Percentiles rank a stretch among this genome's conserved stretches.
These are phyloP conservation scores for Colletotrichum abscissum DNA, from an alignment of 2,329 filamentous ascomycete species.

Conservation along the genomic window DNA sequence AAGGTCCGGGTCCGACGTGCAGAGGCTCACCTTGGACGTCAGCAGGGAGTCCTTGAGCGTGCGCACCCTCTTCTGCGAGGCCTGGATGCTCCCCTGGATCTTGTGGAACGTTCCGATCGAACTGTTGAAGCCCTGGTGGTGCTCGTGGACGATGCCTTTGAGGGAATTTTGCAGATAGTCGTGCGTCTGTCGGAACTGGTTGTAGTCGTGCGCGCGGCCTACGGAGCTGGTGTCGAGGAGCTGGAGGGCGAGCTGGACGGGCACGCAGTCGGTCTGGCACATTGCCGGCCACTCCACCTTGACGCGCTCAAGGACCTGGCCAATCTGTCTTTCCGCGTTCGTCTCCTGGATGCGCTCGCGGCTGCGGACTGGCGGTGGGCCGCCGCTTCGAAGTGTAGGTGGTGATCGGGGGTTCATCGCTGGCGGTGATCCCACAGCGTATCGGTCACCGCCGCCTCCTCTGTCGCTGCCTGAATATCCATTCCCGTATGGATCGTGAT, in stretches of 20 bases:
- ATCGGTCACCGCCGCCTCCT: conserved; percentile 54
- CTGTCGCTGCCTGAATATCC: conserved; percentile 46
- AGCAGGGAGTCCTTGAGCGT: conserved; percentile 85
- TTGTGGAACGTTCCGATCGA: conserved; percentile 99
- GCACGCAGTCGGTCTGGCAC: conserved; percentile 88
- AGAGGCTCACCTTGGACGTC: conserved; percentile 82
- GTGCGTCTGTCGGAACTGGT: conserved; percentile 85
- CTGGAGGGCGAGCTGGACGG: conserved; percentile 94
- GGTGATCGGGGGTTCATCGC: conserved; percentile 37
- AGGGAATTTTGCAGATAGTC: conserved; percentile 90
- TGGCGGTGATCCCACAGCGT: conserved; percentile 48
- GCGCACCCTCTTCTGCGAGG: conserved; percentile 87
- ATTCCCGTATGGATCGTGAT: conserved; percentile 62
- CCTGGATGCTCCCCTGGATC: conserved; percentile 92
- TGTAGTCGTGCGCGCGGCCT: conserved; percentile 88
- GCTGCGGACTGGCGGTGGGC: conserved; percentile 41
- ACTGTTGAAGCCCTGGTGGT: conserved; percentile 99
- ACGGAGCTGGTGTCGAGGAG: conserved; percentile 94
- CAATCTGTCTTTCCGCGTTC: conserved; percentile 67
- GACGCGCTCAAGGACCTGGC: conserved; percentile 82
- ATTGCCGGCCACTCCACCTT: conserved; percentile 92
- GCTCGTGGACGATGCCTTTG: conserved; percentile 96
- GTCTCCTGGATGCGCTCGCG: conserved; percentile 51
- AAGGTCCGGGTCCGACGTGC: conserved; percentile 88
- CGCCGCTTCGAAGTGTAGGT: conserved; percentile 43